Evolutionary conservation across 2,329 filamentous ascomycete species (phyloP), one percentile per base, ranked within the genome.

Genomic region (Spiromastix sp.): DNA sequence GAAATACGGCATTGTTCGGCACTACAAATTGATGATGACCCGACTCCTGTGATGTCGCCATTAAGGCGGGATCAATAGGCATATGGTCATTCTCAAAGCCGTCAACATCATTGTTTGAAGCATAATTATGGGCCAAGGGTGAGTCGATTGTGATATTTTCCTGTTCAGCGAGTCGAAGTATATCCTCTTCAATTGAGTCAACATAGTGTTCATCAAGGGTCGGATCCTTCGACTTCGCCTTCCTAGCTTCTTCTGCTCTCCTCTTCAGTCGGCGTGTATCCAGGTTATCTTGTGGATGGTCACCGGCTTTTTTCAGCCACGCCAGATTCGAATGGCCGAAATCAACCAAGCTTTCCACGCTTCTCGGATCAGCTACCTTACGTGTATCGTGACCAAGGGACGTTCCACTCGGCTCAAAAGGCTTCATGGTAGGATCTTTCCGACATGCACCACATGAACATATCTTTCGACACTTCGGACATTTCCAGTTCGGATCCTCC

Each of bases 381-480:
- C 78, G 82, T 0, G 91, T 98, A 47, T 96, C 86, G 49, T 95
- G 86, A 0, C 91, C 91, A 2, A 96, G 72, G 1, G 89, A 67
- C 1, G 86, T 94, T 38, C 81, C 85, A 49, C 85, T 91, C 0
- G 91, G 91, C 34, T 82, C 76, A 50, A 94, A 94, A 0, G 87
- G 83, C 4, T 68, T 70, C 48, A 82, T 82, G n/a, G 72, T 76
- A 6, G 67, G 63, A 40, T 74, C 69, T 27, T 77, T 75, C 21
- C 82, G 77, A 56, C 91, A 98, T 29, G 69, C 67, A 9, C 78
- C 83, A 49, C 87, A 95, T 44, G 87, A 93, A 66, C 91, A 98
- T 24, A 89, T 84, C 12, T 79, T 77, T 15, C 74, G 67, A 54
- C 91, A 98, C 50, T 80, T 85, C 0, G 91, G 91, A 45, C 91